Base-by-base conservation (phyloP, 129 eudicot species). In the Helichrysum umbraculigerum region DNA sequence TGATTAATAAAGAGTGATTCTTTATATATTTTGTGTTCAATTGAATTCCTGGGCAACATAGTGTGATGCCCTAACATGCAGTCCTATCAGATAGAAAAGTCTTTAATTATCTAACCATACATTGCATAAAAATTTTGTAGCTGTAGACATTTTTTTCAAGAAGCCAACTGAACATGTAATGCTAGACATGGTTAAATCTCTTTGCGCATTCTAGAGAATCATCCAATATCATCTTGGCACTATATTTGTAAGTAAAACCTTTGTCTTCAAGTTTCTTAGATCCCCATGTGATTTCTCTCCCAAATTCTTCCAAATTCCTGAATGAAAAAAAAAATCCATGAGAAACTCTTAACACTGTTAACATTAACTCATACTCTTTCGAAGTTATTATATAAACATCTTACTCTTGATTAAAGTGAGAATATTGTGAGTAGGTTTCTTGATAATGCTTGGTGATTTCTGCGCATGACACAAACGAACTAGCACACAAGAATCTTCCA, bases 401-500 rank as follows among this genome's bases (percentile, higher is more conserved):
- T 85, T 75, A 78, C 92, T 79, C 68, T 63, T 81, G 68, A 29
- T 83, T 67, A 17, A 81, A 21, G 54, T 62, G 68, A 52, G 58
- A 66, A 29, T 25, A 34, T 20, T 86, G 82, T 4, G 90, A 82
- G 58, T 75, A 85, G 6, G 65, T 78, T 25, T 81, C 47, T 22
- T 76, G 52, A 57, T 68, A 79, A 57, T 81, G 67, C 50, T 54
- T 22, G 4, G 89, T 89, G 3, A 89, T 84, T 64, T 89, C 82
- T 63, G 80, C 84, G 30, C 71, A 70, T 9, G 82, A 28, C 35
- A 84, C 66, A 22, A 37, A 84, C 1, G 51, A 62, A 30, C 78
- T 84, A 33, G 87, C 81, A 3, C 91, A 89, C 51, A 89, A 74
- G 67, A 84, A 81, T 58, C 91, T 80, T 4, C 91, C 88, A 11